Conservation (phyloP, 2,329 filamentous ascomycete species). For the Alternaria brassicae region DNA sequence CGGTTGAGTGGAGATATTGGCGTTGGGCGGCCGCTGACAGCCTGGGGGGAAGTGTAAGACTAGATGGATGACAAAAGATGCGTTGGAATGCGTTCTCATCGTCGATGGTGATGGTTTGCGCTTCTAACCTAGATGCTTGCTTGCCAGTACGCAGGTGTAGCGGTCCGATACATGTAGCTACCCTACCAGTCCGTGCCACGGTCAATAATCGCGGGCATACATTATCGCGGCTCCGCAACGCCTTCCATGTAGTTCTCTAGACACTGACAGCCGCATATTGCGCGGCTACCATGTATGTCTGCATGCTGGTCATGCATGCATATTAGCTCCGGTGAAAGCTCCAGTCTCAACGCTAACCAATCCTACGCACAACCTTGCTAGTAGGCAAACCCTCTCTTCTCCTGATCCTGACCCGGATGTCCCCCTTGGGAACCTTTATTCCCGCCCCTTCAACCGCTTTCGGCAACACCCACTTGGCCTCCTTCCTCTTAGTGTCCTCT, state of each 20-base stretch:
- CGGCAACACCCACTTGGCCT: constrained; percentile 59
- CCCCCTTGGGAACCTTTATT: constrained; percentile 59
- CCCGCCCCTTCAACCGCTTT: constrained; percentile 55
- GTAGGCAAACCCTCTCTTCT: constrained; percentile 40
- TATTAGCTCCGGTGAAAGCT: constrained; percentile 4
- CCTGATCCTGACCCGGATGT: constrained; percentile 63
- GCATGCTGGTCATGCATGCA: background rate
- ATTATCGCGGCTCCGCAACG: constrained; percentile 2
- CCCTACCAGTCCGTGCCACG: background rate
- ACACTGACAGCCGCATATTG: background rate
- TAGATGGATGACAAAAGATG: background rate
- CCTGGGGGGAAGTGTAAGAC: constrained; percentile 1
- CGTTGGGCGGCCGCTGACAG: too few species aligned
- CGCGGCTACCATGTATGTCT: background rate
- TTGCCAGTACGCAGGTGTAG: background rate
- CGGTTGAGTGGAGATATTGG: background rate
- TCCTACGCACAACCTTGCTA: constrained; percentile 18
- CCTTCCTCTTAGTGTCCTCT: constrained; percentile 16
- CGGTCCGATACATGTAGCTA: constrained; percentile 1
- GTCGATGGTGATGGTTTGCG: background rate
- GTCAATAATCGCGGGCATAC: background rate
- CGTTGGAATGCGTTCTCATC: background rate
- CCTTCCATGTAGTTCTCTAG: constrained; percentile 1
- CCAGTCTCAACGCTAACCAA: constrained; percentile 15
- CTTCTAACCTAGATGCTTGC: background rate